A percentile compares a stretch with the other conserved stretches of the same genome.
These are phyloP conservation scores for Pythium inflatum DNA, from an alignment of 352 stramenopile species.

Conservation along the genomic window DNA sequence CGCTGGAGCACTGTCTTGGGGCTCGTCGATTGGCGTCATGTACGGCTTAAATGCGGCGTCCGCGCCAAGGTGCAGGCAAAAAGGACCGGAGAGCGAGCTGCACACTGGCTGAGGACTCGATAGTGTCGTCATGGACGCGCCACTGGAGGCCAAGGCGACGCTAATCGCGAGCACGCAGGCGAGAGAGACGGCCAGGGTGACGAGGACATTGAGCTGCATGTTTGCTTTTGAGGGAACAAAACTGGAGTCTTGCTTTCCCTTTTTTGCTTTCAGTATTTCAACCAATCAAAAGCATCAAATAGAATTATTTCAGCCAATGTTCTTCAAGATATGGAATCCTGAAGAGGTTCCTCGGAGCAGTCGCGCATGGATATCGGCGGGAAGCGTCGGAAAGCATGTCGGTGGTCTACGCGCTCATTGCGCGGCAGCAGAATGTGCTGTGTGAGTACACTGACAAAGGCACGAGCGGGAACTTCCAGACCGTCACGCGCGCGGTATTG, in stretches of 20 bases:
- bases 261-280: not conserved
- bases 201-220: no score
- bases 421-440: constrained; percentile 73
- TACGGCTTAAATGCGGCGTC: constrained; percentile 48
- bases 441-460: constrained; percentile 78
- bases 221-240: no score
- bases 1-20: not conserved
- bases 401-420: constrained; percentile 75
- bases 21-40: constrained; percentile 60
- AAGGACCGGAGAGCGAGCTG: constrained; percentile 69
- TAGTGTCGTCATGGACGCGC: not conserved
- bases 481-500: constrained; percentile 72
- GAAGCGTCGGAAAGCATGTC: constrained; percentile 46
- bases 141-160: not conserved
- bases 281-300: constrained; percentile 1
- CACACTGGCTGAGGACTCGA: constrained; percentile 35
- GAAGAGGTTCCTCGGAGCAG: constrained; percentile 8
- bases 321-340: not conserved
- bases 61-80: constrained; percentile 49
- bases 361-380: not conserved
- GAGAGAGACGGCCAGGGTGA: not conserved
- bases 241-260: no score
- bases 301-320: constrained; percentile 24
- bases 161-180: not conserved
- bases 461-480: constrained; percentile 69